phyloP scores from a whole-genome alignment of 352 stramenopile species.

The Phytopythium aichiense region DNA sequence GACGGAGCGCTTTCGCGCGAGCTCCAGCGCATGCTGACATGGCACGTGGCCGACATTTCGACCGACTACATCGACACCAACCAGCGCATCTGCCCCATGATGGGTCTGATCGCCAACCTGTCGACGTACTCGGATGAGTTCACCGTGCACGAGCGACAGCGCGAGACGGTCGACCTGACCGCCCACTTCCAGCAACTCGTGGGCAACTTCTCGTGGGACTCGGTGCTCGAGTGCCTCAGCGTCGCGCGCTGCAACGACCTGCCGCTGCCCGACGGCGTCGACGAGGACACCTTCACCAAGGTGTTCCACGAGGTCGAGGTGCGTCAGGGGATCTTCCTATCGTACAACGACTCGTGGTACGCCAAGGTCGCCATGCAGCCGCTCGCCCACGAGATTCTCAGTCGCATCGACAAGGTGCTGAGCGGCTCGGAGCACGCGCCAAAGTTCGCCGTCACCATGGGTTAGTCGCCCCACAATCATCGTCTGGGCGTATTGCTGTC shows the following conservation, averaged over 20 bases:
- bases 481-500: too few species aligned
- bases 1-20: conserved; percentile 38
- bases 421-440: conserved; percentile 30
- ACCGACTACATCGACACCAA: conserved; percentile 80
- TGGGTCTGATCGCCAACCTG: conserved; percentile 62
- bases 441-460: conserved; percentile 76
- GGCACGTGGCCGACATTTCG: conserved; percentile 72
- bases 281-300: conserved; percentile 71
- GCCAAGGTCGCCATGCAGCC: conserved; percentile 84
- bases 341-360: conserved; percentile 80
- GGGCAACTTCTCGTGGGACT: conserved; percentile 78
- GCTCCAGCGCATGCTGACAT: conserved; percentile 66
- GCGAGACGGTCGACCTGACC: conserved; percentile 41
- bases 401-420: conserved; percentile 44
- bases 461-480: conserved; percentile 20
- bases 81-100: conserved; percentile 73
- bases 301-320: conserved; percentile 76
- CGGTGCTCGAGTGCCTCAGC: conserved; percentile 79
- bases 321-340: conserved; percentile 54
- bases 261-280: conserved; percentile 49
- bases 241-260: conserved; percentile 78
- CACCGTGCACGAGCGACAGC: conserved; percentile 39
- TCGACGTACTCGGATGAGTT: conserved; percentile 57
- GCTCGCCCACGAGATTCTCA: conserved; percentile 70
- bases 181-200: conserved; percentile 59